Evolutionary conservation across 805 yeast species (phyloP).

Genomic region (Starmerella tilneyi): DNA sequence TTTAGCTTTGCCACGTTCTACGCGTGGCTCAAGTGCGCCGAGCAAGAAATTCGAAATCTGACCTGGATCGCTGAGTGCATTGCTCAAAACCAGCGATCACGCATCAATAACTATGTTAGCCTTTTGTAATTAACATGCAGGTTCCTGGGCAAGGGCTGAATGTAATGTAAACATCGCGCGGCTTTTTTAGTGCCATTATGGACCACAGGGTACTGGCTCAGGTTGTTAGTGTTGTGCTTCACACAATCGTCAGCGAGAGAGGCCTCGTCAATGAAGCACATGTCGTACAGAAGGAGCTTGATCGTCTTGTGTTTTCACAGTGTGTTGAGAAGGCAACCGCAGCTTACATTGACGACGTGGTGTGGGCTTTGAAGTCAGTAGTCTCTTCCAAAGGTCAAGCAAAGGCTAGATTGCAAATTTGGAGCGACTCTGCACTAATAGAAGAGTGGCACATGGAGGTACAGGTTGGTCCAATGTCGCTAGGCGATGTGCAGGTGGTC

Average conservation of each 20-base stretch:
- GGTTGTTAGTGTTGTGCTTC: background rate
- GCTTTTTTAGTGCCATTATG: background rate
- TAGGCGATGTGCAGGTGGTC: background rate
- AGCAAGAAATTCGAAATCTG: slow-evolving; percentile 92
- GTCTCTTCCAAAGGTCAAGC: background rate
- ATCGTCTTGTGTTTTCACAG: background rate
- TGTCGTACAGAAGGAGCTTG: background rate
- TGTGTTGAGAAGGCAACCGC: background rate
- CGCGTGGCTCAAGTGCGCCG: slow-evolving; percentile 94
- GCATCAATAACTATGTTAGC: slow-evolving; percentile 81
- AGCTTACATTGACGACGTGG: background rate
- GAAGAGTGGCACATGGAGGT: background rate
- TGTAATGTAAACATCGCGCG: background rate
- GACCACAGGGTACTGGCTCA: background rate
- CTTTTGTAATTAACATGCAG: slow-evolving; percentile 45
- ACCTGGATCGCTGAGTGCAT: slow-evolving; percentile 99
- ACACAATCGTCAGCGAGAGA: slow-evolving; percentile 3
- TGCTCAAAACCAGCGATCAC: slow-evolving; percentile 94
- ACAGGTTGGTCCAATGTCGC: background rate
- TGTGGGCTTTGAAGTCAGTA: background rate
- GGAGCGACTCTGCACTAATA: too few relatives aligned
- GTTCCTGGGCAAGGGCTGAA: background rate
- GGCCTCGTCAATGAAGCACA: background rate
- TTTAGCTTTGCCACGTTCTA: slow-evolving; percentile 82
- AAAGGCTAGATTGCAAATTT: background rate